Percentiles rank a stretch among this genome's conserved stretches.
Evolutionary conservation across 345 rosid genomes (phyloP).

Genomic region (Carallia brachiata): DNA sequence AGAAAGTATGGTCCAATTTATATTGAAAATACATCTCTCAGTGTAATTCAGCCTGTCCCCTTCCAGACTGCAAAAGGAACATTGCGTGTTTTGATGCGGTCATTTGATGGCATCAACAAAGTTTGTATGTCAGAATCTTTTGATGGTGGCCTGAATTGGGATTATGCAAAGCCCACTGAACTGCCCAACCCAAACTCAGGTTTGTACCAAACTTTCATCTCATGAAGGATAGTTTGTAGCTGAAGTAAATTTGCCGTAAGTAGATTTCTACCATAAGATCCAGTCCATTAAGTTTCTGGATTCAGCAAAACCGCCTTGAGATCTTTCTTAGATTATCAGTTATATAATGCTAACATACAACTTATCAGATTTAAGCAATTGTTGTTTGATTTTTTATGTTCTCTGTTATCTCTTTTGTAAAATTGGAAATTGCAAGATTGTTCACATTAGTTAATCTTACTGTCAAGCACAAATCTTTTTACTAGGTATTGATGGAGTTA

Average conservation of each 20-base stretch:
- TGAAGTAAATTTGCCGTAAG: neutral
- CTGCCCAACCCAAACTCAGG: constrained; percentile 96
- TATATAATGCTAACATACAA: too few species aligned
- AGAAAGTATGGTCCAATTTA: constrained; percentile 79
- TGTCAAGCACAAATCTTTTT: neutral
- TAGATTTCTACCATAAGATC: neutral
- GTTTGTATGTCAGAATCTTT: constrained; percentile 75
- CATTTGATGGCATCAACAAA: constrained; percentile 57
- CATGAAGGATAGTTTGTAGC: neutral
- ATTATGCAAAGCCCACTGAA: constrained; percentile 60
- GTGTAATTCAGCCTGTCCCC: constrained; percentile 96
- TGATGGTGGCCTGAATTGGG: constrained; percentile 74
- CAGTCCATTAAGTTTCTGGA: neutral
- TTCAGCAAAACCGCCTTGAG: neutral
- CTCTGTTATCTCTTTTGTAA: neutral
- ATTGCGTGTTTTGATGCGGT: constrained; percentile 60
- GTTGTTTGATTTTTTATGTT: neutral
- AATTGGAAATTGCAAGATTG: too few species aligned
- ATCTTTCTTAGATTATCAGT: too few species aligned
- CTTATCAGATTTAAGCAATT: too few species aligned
- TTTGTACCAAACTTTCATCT: constrained; percentile 13
- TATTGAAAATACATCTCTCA: constrained; percentile 54
- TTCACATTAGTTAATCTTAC: neutral
- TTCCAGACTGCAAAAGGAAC: constrained; percentile 57
- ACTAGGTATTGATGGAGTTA: constrained; percentile 80